Evolutionary conservation across 208 protist species (phyloP).

Genomic region (Tritrichomonas musculus): DNA sequence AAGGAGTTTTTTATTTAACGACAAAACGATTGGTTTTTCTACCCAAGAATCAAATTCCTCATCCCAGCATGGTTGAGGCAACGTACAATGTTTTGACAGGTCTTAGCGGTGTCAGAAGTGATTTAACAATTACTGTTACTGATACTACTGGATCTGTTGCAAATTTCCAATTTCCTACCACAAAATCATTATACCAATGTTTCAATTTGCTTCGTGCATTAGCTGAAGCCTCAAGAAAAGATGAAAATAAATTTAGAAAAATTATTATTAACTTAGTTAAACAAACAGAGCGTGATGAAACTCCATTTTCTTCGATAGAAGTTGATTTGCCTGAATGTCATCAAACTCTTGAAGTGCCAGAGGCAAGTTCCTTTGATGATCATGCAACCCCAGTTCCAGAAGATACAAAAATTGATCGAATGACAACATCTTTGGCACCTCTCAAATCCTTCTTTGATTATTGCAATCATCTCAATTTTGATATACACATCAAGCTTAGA

Average conservation of each 20-base stretch:
- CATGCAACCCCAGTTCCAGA: background rate
- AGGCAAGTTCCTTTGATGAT: background rate
- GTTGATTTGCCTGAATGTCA: background rate
- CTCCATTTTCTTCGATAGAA: constrained; percentile 3
- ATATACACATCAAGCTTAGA: background rate
- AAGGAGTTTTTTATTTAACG: constrained; percentile 11
- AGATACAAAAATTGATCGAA: background rate
- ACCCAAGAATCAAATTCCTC: background rate
- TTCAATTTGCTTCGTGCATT: background rate
- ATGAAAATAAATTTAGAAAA: constrained; percentile 10
- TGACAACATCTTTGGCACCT: background rate
- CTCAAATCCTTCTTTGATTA: background rate
- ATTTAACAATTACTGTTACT: background rate
- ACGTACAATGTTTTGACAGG: background rate
- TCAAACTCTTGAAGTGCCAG: background rate
- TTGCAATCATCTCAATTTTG: background rate
- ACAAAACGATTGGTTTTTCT: constrained; percentile 13
- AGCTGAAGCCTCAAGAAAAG: background rate
- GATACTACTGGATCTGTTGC: background rate
- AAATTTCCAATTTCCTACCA: background rate
- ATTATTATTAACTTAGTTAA: background rate
- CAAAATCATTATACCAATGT: background rate
- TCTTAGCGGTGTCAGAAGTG: background rate
- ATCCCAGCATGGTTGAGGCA: background rate
- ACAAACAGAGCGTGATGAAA: background rate